Percentiles rank a stretch among this genome's conserved stretches.
Conservation (phyloP, 2,329 filamentous ascomycete species). For the Diaporthe ampelina region DNA sequence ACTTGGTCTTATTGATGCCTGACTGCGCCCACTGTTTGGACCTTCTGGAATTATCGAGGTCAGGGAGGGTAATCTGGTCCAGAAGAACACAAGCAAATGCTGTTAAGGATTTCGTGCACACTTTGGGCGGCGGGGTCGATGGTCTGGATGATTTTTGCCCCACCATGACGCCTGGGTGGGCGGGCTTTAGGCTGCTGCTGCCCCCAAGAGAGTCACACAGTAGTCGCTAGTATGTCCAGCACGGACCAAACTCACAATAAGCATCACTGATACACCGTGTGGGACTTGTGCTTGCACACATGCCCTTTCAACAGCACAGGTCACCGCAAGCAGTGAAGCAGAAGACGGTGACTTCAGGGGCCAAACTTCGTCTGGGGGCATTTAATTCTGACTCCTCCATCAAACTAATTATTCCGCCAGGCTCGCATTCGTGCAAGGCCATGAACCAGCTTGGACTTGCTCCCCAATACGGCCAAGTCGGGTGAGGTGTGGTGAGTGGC, state of each 20-base stretch:
- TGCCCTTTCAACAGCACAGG: neutral
- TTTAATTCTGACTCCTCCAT: neutral
- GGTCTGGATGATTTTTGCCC: slow-evolving; percentile 35
- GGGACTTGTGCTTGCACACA: neutral
- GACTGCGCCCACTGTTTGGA: slow-evolving; percentile 11
- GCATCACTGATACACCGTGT: neutral
- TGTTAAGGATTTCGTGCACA: slow-evolving; percentile 32
- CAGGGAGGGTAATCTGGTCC: neutral
- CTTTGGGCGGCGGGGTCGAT: slow-evolving; percentile 34
- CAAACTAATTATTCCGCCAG: neutral
- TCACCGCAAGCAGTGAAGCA: neutral
- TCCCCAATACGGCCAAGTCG: slow-evolving; percentile 29
- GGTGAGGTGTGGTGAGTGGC: slow-evolving; percentile 28
- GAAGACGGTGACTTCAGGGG: neutral
- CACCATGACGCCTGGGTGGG: slow-evolving; percentile 36
- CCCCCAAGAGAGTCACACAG: slow-evolving; percentile 33
- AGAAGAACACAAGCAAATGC: neutral
- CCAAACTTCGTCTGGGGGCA: neutral
- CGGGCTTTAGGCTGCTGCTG: slow-evolving; percentile 26
- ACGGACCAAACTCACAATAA: fast-evolving
- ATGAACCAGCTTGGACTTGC: slow-evolving; percentile 25
- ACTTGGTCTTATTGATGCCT: slow-evolving; percentile 27
- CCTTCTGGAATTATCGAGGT: neutral
- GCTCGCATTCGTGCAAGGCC: slow-evolving; percentile 1
- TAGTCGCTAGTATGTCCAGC: neutral